phyloP scores from a whole-genome alignment of 305 asterid genomes.

The Andrographis paniculata region DNA sequence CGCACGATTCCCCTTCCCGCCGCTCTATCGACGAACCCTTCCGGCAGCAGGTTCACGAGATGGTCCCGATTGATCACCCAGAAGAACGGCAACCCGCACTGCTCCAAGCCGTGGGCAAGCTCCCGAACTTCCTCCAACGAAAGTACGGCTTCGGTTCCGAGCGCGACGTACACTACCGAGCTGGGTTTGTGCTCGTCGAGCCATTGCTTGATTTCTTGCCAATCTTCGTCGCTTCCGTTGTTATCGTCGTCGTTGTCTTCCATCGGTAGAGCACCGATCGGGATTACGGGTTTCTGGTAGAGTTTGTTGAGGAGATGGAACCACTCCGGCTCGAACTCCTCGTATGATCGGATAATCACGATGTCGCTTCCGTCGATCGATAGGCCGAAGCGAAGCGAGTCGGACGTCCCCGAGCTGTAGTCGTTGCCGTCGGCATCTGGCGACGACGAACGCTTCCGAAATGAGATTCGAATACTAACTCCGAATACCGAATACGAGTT shows the following conservation, averaged over 20 bases:
- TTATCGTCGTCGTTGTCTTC: conserved; percentile 24
- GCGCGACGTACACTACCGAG: conserved; percentile 69
- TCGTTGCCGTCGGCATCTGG: conserved; percentile 53
- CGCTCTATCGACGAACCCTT: conserved; percentile 41
- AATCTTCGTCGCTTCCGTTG: conserved; percentile 21
- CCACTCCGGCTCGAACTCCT: conserved; percentile 81
- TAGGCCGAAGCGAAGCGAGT: conserved; percentile 45
- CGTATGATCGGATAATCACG: conserved; percentile 51
- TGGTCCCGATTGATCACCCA: conserved; percentile 53
- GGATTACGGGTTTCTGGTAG: conserved; percentile 53
- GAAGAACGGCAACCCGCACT: conserved; percentile 57
- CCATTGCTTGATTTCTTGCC: conserved; percentile 50
- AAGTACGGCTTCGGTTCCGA: conserved; percentile 71
- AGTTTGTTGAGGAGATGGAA: conserved; percentile 37
- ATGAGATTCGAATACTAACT: neutral
- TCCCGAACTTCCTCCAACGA: conserved; percentile 34
- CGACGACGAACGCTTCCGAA: neutral
- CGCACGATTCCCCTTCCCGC: conserved; percentile 36
- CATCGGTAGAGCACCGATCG: conserved; percentile 51
- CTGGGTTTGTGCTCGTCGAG: conserved; percentile 31
- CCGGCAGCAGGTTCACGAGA: conserved; percentile 39
- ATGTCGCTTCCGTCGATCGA: conserved; percentile 51
- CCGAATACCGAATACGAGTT: too few relatives aligned
- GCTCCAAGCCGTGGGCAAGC: conserved; percentile 65
- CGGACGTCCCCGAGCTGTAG: conserved; percentile 63